These are phyloP conservation scores for Blepharisma stoltei DNA, from an alignment of 73 alveolate genomes.

Conservation along the genomic window DNA sequence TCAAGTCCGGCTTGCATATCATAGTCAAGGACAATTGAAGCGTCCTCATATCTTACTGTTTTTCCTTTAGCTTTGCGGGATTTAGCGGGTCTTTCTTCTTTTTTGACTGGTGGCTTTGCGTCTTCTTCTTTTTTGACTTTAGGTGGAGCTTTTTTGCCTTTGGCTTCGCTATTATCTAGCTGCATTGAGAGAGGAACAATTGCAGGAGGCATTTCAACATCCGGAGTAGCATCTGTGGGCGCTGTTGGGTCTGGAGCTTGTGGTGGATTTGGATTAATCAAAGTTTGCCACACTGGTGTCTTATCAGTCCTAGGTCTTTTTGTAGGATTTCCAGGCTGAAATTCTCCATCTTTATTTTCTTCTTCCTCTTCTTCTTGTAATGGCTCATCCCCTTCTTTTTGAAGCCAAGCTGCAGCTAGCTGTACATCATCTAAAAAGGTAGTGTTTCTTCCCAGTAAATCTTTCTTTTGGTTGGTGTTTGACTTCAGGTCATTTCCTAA, in stretches of 20 bases:
- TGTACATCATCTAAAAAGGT: slow-evolving; percentile 23
- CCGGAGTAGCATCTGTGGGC: background rate
- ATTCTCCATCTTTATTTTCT: slow-evolving; percentile 12
- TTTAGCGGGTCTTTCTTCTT: background rate
- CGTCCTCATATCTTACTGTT: too few relatives aligned
- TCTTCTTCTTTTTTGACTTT: background rate
- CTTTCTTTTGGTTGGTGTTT: background rate
- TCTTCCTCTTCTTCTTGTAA: too few relatives aligned
- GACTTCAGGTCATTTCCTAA: background rate
- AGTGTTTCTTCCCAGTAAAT: background rate
- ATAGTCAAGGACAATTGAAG: background rate
- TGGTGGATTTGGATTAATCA: background rate
- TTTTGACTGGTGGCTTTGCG: background rate
- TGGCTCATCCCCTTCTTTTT: background rate
- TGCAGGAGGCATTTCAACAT: too few relatives aligned
- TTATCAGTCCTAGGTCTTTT: background rate
- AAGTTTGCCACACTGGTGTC: slow-evolving; percentile 7
- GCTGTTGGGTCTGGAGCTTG: background rate
- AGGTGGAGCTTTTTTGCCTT: slow-evolving; percentile 1
- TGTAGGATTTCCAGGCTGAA: background rate
- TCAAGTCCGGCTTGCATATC: slow-evolving; percentile 5
- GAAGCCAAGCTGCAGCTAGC: slow-evolving; percentile 5
- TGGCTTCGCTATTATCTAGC: background rate
- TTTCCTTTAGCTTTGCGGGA: background rate
- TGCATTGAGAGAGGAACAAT: background rate